phyloP scores from a whole-genome alignment of 2,329 filamentous ascomycete genomes.

The Colletotrichum ledebouriae region DNA sequence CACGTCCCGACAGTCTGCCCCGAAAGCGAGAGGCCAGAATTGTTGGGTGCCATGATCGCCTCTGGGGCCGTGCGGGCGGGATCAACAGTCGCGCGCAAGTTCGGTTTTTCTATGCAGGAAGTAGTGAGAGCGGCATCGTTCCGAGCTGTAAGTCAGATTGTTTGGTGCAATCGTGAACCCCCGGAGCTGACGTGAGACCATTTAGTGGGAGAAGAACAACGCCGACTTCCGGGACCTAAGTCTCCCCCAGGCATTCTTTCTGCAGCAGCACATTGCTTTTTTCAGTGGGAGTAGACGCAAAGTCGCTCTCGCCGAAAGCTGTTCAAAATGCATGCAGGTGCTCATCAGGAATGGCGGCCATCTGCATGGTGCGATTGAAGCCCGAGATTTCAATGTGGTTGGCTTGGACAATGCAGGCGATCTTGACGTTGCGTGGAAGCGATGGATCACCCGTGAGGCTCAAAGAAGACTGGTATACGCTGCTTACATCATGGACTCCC shows the following conservation, averaged over 20 bases:
- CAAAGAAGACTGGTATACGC: conserved; percentile 18
- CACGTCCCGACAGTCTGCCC: conserved; percentile 16
- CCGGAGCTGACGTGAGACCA: no score
- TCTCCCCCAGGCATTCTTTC: conserved; percentile 21
- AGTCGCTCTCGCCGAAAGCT: conserved; percentile 7
- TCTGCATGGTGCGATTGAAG: background rate
- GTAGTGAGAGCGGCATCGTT: conserved; percentile 17
- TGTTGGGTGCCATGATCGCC: conserved; percentile 13
- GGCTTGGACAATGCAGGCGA: background rate
- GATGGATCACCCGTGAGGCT: conserved; percentile 5
- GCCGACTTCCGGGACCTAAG: conserved; percentile 6
- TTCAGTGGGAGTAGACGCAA: conserved; percentile 18
- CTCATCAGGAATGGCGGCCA: conserved; percentile 27
- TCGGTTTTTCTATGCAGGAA: conserved; percentile 23
- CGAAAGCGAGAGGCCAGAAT: background rate
- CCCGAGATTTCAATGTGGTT: no score
- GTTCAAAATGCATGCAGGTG: conserved; percentile 5
- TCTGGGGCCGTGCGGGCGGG: background rate
- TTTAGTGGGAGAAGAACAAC: conserved; percentile 22
- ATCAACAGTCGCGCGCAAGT: conserved; percentile 5
- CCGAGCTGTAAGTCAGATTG: conserved; percentile 3
- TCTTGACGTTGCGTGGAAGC: conserved; percentile 1
- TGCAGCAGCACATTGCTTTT: conserved; percentile 23
- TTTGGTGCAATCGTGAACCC: no score
- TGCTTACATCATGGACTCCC: conserved; percentile 9